Percentiles rank a stretch among this genome's conserved stretches.
Conservation (phyloP, 495 filamentous ascomycete genomes). For the Aspergillus olivimuriae region DNA sequence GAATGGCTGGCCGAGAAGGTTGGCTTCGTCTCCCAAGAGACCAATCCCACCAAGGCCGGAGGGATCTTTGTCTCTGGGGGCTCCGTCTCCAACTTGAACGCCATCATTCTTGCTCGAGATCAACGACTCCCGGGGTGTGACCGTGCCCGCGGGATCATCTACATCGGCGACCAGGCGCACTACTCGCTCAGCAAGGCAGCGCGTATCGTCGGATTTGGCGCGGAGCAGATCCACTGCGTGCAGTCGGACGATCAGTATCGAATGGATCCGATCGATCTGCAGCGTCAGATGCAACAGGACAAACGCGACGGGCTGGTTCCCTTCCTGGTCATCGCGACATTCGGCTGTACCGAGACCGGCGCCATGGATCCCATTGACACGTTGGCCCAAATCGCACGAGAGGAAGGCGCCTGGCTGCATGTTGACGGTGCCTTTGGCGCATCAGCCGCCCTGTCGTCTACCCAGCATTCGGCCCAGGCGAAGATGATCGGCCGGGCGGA, state of each 20-base stretch:
- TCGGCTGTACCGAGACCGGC: constrained; percentile 21
- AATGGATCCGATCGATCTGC: neutral
- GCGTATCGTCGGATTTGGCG: constrained; percentile 13
- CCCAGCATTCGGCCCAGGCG: neutral
- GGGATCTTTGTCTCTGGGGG: constrained; percentile 22
- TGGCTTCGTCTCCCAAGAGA: constrained; percentile 2
- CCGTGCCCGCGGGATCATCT: neutral
- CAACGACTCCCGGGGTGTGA: constrained; percentile 4
- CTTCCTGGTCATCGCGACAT: constrained; percentile 17
- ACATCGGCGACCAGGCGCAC: constrained; percentile 19
- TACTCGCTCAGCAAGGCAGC: constrained; percentile 16
- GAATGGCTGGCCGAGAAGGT: constrained; percentile 11
- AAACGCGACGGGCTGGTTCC: constrained; percentile 7
- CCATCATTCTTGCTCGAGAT: constrained; percentile 16
- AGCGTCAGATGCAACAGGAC: constrained; percentile 12
- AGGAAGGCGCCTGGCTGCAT: constrained; percentile 8
- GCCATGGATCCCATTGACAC: constrained; percentile 12
- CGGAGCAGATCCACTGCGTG: constrained; percentile 12
- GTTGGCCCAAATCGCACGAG: constrained; percentile 2
- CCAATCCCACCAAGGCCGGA: constrained; percentile 3
- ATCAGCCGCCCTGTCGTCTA: constrained; percentile 11
- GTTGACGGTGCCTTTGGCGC: constrained; percentile 20
- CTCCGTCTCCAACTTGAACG: constrained; percentile 21
- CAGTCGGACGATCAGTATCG: constrained; percentile 2
- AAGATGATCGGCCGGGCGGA: constrained; percentile 7